Base-by-base conservation (phyloP, 1,284 basidiomycete genomes). In the Fomitopsis betulina region DNA sequence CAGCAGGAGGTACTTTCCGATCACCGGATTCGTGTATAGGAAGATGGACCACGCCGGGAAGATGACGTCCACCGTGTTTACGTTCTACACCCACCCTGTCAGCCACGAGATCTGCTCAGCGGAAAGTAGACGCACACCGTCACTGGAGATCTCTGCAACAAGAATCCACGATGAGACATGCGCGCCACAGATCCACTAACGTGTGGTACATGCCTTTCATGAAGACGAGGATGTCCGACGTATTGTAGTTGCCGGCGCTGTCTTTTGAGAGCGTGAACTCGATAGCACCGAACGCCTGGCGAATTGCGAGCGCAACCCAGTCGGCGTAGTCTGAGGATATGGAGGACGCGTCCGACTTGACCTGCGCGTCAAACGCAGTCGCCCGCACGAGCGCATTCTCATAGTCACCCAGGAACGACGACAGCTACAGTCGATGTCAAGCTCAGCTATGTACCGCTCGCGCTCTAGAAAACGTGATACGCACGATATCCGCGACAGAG, bases 1-100 rank as follows among this genome's bases (percentile, higher is more conserved):
- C 58, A 85, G 79, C 15, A 89, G 75, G 9, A 89, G 74, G 62
- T 79, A 80, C 62, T 84, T 86, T 1, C 85, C 85, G 12, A 87
- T 73, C 2, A 63, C 64, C 2, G 86, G 84, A 62, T 87, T 87
- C 39, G 81, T 77, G 68, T 89, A 89, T 17, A 89, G 71, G 63
- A 84, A 76, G 5, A 81, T 68, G 2, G 87, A 85, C 84, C 84
- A 89, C 9, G 84, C 71, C 5, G 87, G 85, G 75, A 84, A 87
- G 60, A 89, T 86, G 35, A 89, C 86, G 63, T 90, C 86, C n/a
- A 89, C 84, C 0, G 86, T 88, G 63, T 87, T 86, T 50, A 85
- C 77, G 60, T 88, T 88, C 84, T 83, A 64, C 47, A 10, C 17
- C 6, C 39, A 58, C 42, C 38, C 40, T 27, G 27, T 5, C 38